Evolutionary conservation across 805 yeast species (phyloP), one percentile per base, ranked within the genome.

Genomic region (Priceomyces carsonii): DNA sequence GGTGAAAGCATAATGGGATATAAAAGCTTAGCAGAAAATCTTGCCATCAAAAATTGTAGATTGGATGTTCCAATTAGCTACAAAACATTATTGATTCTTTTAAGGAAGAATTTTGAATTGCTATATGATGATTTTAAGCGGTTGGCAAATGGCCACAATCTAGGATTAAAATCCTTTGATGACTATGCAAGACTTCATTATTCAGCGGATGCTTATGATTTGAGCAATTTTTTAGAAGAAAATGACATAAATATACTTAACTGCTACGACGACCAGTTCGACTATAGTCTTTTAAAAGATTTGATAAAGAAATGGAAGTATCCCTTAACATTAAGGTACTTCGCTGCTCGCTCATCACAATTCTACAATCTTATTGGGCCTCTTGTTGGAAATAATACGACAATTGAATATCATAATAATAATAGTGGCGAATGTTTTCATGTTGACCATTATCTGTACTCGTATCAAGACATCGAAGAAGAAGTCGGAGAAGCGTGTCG

Each of bases 281-380:
- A 50, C 26, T 45, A 50, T 39, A 16, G 55, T 29, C 40, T 57
- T 31, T 43, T 59, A 21, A 27, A 37, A 2, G 55, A 57, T 2
- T 59, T 73, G 14, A 52, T 70, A 14, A 44, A 29, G 8, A 38
- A 48, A 2, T 82, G 89, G 89, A 48, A 56, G 30, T 59, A 35
- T 2, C 78, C 85, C 1, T 66, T 79, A 13, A 81, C 89, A 0
- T 52, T 79, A 14, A 55, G 78, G 33, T 75, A 75, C 43, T 65
- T 84, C 38, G 75, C 84, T 0, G 72, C 75, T 1, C 61, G 87
- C 36, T 48, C 73, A 7, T 64, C 80, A 1, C 82, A 79, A 43
- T 47, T 76, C 12, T 66, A 63, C 40, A 33, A 49, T 4, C 33
- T 67, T 3, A 41, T 75, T 15, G 52, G 59, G 31, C 53, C 59